These are phyloP conservation scores for Pyrenula massariospora DNA, from an alignment of 495 filamentous ascomycete species.

Conservation along the genomic window DNA sequence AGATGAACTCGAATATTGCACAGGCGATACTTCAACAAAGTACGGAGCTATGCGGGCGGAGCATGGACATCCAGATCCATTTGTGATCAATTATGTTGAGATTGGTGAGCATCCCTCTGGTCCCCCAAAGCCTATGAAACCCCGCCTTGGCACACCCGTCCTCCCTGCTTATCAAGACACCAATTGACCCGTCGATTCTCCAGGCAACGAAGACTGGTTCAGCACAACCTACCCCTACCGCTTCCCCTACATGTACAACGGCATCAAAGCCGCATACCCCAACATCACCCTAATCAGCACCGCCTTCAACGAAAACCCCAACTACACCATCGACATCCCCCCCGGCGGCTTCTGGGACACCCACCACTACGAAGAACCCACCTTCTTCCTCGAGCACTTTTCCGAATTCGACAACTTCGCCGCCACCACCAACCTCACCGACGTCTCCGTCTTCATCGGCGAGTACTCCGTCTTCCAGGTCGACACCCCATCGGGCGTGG, in stretches of 20 bases:
- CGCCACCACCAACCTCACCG: slow-evolving; percentile 3
- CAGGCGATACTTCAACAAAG: slow-evolving; percentile 36
- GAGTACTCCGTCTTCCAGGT: slow-evolving; percentile 48
- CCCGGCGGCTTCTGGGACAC: slow-evolving; percentile 31
- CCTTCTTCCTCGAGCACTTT: slow-evolving; percentile 40
- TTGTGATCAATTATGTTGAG: slow-evolving; percentile 46
- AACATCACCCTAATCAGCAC: slow-evolving; percentile 48
- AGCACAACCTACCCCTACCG: slow-evolving; percentile 45
- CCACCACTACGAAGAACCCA: slow-evolving; percentile 37
- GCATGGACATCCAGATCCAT: slow-evolving; percentile 47
- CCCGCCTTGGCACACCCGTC: no score
- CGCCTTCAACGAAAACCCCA: slow-evolving; percentile 17
- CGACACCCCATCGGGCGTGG: slow-evolving; percentile 19
- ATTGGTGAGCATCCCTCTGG: slow-evolving; percentile 47
- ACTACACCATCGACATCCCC: slow-evolving; percentile 15
- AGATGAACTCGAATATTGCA: slow-evolving; percentile 56
- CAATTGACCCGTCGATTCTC: no score
- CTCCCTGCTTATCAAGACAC: no score
- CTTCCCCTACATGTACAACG: slow-evolving; percentile 42
- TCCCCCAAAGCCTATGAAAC: no score
- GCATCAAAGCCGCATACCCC: slow-evolving; percentile 45
- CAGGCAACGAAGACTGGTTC: slow-evolving; percentile 39
- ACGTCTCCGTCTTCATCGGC: slow-evolving; percentile 30
- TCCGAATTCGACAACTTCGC: slow-evolving; percentile 39
- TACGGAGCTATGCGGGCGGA: slow-evolving; percentile 46